Percentiles rank a stretch among this genome's conserved stretches.
Conservation (phyloP, 2,329 filamentous ascomycete genomes). For the Verticillium tricorpus region DNA sequence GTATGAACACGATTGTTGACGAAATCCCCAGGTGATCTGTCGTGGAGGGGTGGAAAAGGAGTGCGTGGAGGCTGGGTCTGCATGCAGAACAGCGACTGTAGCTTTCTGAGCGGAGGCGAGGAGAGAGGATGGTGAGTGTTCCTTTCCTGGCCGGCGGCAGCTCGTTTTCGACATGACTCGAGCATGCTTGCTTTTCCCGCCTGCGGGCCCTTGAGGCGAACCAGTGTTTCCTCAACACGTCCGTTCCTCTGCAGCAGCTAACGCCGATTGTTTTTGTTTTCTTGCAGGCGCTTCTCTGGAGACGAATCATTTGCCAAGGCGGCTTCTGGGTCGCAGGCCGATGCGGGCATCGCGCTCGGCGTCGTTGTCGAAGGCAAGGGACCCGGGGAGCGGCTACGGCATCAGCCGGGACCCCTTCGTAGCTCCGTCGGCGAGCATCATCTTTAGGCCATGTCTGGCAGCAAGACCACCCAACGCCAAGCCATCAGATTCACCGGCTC, state of each 20-base stretch:
- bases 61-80: conserved; percentile 78
- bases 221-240: not conserved
- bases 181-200: conserved; percentile 3
- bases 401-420: conserved; percentile 5
- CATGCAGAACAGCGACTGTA: conserved; percentile 76
- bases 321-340: conserved; percentile 9
- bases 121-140: conserved; percentile 78
- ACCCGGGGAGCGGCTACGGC: not conserved
- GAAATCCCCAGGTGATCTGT: conserved; percentile 12
- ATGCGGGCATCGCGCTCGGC: conserved; percentile 13
- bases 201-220: not conserved
- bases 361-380: conserved; percentile 14
- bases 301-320: conserved; percentile 13
- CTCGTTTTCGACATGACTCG: conserved; percentile 4
- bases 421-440: conserved; percentile 13
- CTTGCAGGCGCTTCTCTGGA: conserved; percentile 13
- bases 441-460: conserved; percentile 5
- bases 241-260: conserved; percentile 3
- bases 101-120: conserved; percentile 71
- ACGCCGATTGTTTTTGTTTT: not conserved
- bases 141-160: not conserved
- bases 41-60: conserved; percentile 56
- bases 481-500: not conserved
- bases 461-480: not conserved
- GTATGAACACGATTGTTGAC: conserved; percentile 1